phyloP scores from a whole-genome alignment of 768 basidiomycete genomes.

The Boletales sp. region DNA sequence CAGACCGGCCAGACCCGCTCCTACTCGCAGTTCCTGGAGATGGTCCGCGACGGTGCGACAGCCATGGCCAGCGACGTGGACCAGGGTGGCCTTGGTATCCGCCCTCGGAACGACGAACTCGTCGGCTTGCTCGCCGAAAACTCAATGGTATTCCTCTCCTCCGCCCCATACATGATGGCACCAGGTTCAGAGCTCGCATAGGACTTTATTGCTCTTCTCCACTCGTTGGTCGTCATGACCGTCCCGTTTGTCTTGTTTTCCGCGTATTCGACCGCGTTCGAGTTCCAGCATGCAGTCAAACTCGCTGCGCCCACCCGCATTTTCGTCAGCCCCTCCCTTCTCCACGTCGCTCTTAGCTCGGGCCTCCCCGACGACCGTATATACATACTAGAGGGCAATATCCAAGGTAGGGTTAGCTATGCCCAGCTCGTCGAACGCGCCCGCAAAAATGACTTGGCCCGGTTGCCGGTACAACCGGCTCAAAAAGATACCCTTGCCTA shows the following conservation, averaged over 20 bases:
- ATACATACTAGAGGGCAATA: slow-evolving; percentile 45
- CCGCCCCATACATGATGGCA: background rate
- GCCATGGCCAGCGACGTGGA: slow-evolving; percentile 44
- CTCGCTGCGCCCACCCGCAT: slow-evolving; percentile 47
- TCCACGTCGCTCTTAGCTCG: slow-evolving; percentile 39
- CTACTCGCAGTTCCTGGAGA: slow-evolving; percentile 47
- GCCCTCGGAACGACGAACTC: slow-evolving; percentile 46
- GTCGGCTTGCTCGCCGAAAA: slow-evolving; percentile 72
- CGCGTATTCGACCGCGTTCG: slow-evolving; percentile 15
- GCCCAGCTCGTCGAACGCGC: slow-evolving; percentile 41
- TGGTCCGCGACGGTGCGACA: slow-evolving; percentile 53
- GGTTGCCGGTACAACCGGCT: slow-evolving; percentile 43
- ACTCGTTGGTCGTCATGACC: no score
- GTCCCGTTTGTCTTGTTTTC: no score
- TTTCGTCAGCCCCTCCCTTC: slow-evolving; percentile 48
- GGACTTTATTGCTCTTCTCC: no score
- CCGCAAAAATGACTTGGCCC: slow-evolving; percentile 34
- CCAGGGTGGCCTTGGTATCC: slow-evolving; percentile 56
- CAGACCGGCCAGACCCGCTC: slow-evolving; percentile 44
- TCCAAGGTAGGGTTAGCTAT: slow-evolving; percentile 41
- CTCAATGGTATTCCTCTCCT: slow-evolving; percentile 42
- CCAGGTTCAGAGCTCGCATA: no score
- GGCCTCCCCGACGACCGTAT: slow-evolving; percentile 40
- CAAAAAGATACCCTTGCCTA: slow-evolving; percentile 59
- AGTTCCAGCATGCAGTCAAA: slow-evolving; percentile 49